Conservation (phyloP, 257 asterid species). For the Solanum sitiens region DNA sequence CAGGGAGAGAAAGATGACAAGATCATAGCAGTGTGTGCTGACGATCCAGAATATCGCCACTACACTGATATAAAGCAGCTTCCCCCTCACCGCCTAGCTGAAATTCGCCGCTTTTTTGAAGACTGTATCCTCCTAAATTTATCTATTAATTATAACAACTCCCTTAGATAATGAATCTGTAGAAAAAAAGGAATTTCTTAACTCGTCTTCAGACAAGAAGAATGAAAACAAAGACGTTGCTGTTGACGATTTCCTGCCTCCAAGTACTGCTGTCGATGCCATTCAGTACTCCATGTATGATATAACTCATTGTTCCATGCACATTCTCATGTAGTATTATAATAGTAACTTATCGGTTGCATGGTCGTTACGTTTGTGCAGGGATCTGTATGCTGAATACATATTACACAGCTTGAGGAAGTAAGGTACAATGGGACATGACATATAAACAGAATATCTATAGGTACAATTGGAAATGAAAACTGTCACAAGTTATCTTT, state of each 20-base stretch:
- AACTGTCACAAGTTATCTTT: neutral
- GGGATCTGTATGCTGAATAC: slow-evolving; percentile 87
- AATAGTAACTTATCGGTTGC: neutral
- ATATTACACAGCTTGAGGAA: slow-evolving; percentile 53
- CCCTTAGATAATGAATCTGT: neutral
- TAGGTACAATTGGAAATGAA: neutral
- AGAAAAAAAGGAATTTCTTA: neutral
- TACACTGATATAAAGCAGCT: slow-evolving; percentile 84
- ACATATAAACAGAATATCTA: neutral
- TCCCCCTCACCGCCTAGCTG: slow-evolving; percentile 84
- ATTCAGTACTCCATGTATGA: slow-evolving; percentile 75
- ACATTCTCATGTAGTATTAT: neutral
- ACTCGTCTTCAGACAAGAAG: slow-evolving; percentile 52
- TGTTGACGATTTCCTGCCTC: slow-evolving; percentile 59
- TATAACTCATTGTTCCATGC: neutral
- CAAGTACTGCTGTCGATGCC: slow-evolving; percentile 43
- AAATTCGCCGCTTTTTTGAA: slow-evolving; percentile 92
- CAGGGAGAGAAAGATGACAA: slow-evolving; percentile 96
- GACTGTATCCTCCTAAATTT: slow-evolving; percentile 52
- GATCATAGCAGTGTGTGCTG: slow-evolving; percentile 95
- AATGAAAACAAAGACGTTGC: slow-evolving; percentile 84
- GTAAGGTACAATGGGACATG: slow-evolving; percentile 1
- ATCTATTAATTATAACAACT: neutral
- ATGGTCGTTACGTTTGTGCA: slow-evolving; percentile 4
- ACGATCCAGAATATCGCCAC: slow-evolving; percentile 92